Percentiles rank a stretch among this genome's conserved stretches.
These are phyloP conservation scores for Rasamsonia emersonii DNA, from an alignment of 2,329 filamentous ascomycete genomes.

Conservation along the genomic window DNA sequence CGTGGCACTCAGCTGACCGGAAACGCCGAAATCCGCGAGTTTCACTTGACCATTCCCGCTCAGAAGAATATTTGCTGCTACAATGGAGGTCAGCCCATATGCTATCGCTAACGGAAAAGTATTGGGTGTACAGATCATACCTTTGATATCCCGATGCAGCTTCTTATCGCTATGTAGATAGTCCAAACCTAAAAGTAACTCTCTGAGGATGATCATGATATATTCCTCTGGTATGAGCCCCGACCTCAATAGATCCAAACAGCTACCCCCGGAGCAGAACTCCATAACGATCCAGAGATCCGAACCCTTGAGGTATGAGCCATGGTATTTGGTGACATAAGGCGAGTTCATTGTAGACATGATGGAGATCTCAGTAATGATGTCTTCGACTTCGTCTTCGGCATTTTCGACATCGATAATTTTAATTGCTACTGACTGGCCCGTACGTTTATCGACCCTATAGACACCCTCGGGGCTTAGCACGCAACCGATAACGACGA, in stretches of 20 bases:
- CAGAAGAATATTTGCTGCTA: conserved; percentile 87
- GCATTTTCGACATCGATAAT: conserved; percentile 98
- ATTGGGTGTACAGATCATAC: conserved; percentile 36
- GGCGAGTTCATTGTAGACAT: conserved; percentile 91
- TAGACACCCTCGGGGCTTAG: conserved; percentile 5
- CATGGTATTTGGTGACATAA: conserved; percentile 96
- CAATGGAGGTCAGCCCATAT: neutral
- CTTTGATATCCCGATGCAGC: conserved; percentile 92
- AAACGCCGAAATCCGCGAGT: conserved; percentile 93
- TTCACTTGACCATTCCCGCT: conserved; percentile 92
- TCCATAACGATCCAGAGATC: conserved; percentile 99
- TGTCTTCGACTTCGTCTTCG: conserved; percentile 98
- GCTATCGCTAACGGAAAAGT: neutral
- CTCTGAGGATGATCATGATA: conserved; percentile 88
- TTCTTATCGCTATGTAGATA: conserved; percentile 96
- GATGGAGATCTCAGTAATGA: conserved; percentile 97
- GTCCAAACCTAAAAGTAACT: conserved; percentile 80
- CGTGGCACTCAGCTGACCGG: conserved; percentile 87
- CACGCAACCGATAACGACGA: conserved; percentile 1
- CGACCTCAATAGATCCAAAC: conserved; percentile 90
- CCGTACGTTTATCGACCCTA: conserved; percentile 85
- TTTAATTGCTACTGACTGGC: conserved; percentile 94
- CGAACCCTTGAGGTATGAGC: conserved; percentile 90
- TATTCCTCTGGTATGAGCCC: conserved; percentile 88
- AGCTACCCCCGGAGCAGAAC: conserved; percentile 94